Evolutionary conservation across 306 rosid genomes (phyloP).

Genomic region (Mimosa bimucronata): DNA sequence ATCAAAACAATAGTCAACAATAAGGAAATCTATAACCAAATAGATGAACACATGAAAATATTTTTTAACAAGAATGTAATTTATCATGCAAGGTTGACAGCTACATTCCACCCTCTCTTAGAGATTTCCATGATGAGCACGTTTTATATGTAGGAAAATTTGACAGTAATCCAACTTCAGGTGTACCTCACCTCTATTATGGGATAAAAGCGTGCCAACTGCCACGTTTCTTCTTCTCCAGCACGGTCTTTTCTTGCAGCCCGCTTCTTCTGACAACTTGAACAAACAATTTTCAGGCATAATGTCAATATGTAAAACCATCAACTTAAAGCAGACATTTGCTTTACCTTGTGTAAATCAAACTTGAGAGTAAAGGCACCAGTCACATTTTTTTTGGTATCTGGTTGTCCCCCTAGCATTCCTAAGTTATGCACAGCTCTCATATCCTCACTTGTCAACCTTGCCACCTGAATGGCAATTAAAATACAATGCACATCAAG

Average conservation of each 20-base stretch:
- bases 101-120: background rate
- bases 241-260: constrained; percentile 83
- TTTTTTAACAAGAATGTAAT: background rate
- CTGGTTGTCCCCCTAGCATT: constrained; percentile 73
- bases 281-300: constrained; percentile 41
- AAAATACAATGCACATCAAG: constrained; percentile 27
- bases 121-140: constrained; percentile 26
- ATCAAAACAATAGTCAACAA: background rate
- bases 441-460: constrained; percentile 75
- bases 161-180: constrained; percentile 12
- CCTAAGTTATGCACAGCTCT: constrained; percentile 70
- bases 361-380: constrained; percentile 79
- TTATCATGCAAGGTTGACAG: background rate
- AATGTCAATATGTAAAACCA: constrained; percentile 20
- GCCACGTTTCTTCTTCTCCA: constrained; percentile 83
- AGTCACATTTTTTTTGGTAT: constrained; percentile 62
- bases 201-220: constrained; percentile 90
- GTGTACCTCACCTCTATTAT: constrained; percentile 96
- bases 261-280: constrained; percentile 75
- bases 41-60: background rate
- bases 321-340: constrained; percentile 20
- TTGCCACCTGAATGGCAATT: constrained; percentile 63
- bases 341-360: constrained; percentile 76
- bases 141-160: constrained; percentile 10
- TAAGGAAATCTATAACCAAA: background rate